These are phyloP conservation scores for Isochrysis galbana DNA, from an alignment of 78 protist genomes.

Conservation along the genomic window DNA sequence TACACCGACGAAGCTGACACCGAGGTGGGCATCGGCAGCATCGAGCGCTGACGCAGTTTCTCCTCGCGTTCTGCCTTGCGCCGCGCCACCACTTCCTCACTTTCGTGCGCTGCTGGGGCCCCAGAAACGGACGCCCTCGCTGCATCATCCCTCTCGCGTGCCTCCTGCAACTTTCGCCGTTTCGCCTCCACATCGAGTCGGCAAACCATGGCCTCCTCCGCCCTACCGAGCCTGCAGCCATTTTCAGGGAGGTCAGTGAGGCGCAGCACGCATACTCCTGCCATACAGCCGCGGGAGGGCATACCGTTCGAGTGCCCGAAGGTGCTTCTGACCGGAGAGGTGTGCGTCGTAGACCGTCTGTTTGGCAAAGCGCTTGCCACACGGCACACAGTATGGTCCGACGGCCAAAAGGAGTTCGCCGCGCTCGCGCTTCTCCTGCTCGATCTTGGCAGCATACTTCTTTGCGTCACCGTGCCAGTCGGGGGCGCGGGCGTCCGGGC, in stretches of 20 bases:
- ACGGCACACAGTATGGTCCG: background rate
- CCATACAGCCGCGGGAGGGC: too few relatives aligned
- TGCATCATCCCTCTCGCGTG: background rate
- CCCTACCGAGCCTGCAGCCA: too few relatives aligned
- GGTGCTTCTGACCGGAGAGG: slow-evolving; percentile 13
- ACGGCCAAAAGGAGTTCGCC: background rate
- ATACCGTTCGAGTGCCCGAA: background rate
- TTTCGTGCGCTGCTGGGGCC: background rate
- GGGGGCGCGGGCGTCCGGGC: slow-evolving; percentile 20
- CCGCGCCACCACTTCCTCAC: background rate
- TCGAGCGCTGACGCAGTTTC: background rate
- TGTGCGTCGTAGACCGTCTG: slow-evolving; percentile 19
- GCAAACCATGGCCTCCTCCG: slow-evolving; percentile 21
- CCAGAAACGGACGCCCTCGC: background rate
- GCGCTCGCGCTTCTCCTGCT: background rate
- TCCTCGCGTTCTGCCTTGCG: background rate
- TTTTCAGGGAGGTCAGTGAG: too few relatives aligned
- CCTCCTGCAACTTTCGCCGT: background rate
- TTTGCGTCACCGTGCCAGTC: background rate
- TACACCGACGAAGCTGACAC: background rate
- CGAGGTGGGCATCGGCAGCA: slow-evolving; percentile 5
- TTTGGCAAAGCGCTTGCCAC: slow-evolving; percentile 25
- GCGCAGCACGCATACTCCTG: too few relatives aligned
- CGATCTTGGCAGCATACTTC: background rate
- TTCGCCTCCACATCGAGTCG: slow-evolving; percentile 14